Evolutionary conservation across 2,329 filamentous ascomycete genomes (phyloP), one percentile per base, ranked within the genome.

Genomic region (Cladobotryum mycophilum): DNA sequence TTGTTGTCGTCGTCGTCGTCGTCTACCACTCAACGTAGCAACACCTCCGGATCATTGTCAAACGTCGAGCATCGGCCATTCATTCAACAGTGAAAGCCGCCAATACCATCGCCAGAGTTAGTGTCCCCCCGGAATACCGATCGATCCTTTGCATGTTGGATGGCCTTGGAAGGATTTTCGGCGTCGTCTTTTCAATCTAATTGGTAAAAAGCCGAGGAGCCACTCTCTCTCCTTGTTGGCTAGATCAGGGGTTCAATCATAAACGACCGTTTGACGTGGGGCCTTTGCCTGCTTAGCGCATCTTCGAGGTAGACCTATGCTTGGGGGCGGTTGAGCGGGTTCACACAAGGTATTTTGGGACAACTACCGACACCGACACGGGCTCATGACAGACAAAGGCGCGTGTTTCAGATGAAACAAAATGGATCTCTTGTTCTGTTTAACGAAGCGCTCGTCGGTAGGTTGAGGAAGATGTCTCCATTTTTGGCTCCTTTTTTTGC

Each of bases 241-340:
- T 48, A 52, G 45, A 42, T 49, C 51, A 53, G 51, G 51, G 51
- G 51, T 49, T 49, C 41, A 41, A 11, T 17, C 8, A 14, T 42
- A 53, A 45, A 52, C 50, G 49, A 52, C 51, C 49, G 41, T 53
- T 53, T 30, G 51, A 49, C 51, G 51, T 53, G 51, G 51, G 48
- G 35, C 47, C 36, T 41, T 52, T 49, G 41, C 41, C 47, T 45
- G 25, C 34, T 13, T 34, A 45, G 20, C 41, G 35, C 42, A 42
- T 45, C 25, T 30, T 30, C 4, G 25, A 8, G 25, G 25, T 30
- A 30, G 6, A 30, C 25, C 25, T 30, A 7, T 30, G 25, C 25
- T 30, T 30, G 25, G 25, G 25, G 25, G 25, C 25, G 25, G 25
- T 30, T 30, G 25, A 30, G 50, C 33, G 49, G 36, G 42, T 41